Percentiles rank a stretch among this genome's conserved stretches.
These are phyloP conservation scores for Herpetomonas tarakana DNA, from an alignment of 208 protist species.

Conservation along the genomic window DNA sequence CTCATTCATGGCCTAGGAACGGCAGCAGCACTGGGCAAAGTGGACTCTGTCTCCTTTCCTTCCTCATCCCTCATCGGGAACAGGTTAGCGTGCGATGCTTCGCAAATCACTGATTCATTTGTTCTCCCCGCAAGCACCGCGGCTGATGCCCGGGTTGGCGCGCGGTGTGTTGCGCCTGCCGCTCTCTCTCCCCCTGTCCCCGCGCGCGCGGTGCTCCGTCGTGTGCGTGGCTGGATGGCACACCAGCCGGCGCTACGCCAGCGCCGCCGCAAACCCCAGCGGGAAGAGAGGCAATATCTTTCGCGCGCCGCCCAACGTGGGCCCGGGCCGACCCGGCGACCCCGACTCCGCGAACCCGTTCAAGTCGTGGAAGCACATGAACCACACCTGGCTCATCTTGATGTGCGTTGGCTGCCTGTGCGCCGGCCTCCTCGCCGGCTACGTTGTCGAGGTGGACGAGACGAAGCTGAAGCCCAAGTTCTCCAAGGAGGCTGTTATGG, in stretches of 20 bases:
- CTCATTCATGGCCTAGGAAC: too few species aligned
- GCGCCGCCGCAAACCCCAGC: background rate
- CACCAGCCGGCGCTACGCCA: background rate
- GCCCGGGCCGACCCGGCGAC: constrained; percentile 26
- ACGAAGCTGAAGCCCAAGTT: constrained; percentile 67
- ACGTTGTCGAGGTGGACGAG: constrained; percentile 75
- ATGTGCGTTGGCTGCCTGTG: constrained; percentile 80
- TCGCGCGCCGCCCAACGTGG: constrained; percentile 43
- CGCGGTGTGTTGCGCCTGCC: too few species aligned
- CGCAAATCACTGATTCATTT: too few species aligned
- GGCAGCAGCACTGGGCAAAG: too few species aligned
- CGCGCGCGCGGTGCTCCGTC: too few species aligned
- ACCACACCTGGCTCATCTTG: constrained; percentile 75
- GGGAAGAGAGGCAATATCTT: constrained; percentile 22
- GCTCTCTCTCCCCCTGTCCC: too few species aligned
- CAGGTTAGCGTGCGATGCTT: too few species aligned
- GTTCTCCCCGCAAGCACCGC: too few species aligned
- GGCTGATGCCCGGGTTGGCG: too few species aligned
- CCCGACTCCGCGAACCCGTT: constrained; percentile 71
- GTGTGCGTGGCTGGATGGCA: too few species aligned
- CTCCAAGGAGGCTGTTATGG: constrained; percentile 46
- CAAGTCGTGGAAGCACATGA: constrained; percentile 88
- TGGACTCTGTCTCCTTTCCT: too few species aligned
- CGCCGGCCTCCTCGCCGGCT: constrained; percentile 60
- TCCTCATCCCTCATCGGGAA: too few species aligned